Conservation (phyloP, 208 protist genomes). For the Crithidia mellificae region DNA sequence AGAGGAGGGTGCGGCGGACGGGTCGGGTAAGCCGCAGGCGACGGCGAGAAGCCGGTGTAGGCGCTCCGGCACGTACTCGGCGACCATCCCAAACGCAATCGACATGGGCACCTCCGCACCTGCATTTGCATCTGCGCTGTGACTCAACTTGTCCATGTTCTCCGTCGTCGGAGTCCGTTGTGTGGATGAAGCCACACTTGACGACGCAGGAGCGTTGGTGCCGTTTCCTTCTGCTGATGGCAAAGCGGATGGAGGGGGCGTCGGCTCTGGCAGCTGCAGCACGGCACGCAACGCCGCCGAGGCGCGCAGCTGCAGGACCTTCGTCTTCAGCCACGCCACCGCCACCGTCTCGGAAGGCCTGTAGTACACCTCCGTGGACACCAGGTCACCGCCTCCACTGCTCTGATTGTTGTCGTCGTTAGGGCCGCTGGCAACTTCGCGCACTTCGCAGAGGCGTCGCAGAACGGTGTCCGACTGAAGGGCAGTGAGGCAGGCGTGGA, state of each 20-base stretch:
- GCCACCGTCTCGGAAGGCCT: conserved; percentile 53
- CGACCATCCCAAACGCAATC: conserved; percentile 52
- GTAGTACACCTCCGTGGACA: conserved; percentile 43
- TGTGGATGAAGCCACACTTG: too few species aligned
- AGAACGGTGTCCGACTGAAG: conserved; percentile 50
- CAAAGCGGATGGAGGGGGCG: too few species aligned
- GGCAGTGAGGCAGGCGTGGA: conserved; percentile 28
- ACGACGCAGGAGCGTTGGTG: too few species aligned
- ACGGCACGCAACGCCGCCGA: conserved; percentile 37
- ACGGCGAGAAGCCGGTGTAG: conserved; percentile 32
- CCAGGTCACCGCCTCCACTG: not conserved
- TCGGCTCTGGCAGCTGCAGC: conserved; percentile 35
- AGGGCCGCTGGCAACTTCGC: conserved; percentile 20
- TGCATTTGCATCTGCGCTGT: too few species aligned
- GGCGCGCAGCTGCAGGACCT: conserved; percentile 34
- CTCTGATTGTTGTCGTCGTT: not conserved
- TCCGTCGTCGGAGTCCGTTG: too few species aligned
- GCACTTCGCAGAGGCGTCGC: conserved; percentile 52
- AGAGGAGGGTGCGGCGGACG: too few species aligned
- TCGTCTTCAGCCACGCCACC: conserved; percentile 46
- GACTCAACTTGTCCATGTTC: too few species aligned
- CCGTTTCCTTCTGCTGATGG: too few species aligned
- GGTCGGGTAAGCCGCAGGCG: conserved; percentile 39
- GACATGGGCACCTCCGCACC: conserved; percentile 43
- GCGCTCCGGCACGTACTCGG: conserved; percentile 64